These are phyloP conservation scores for Penicillium sp. DNA, from an alignment of 2,329 filamentous ascomycete species.

Conservation along the genomic window DNA sequence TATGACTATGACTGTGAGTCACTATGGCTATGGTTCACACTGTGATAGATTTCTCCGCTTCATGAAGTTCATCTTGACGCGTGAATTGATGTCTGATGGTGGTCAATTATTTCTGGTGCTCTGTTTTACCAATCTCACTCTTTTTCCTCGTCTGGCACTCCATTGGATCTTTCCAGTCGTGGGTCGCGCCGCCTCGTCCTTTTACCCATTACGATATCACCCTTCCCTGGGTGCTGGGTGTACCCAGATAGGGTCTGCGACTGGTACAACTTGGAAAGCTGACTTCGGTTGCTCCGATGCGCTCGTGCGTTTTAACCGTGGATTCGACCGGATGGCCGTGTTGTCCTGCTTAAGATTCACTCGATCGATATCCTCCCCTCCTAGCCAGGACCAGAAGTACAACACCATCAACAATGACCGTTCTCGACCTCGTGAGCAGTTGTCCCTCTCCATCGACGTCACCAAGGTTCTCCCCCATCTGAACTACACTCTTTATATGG, in stretches of 20 bases:
- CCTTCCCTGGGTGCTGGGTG: not conserved
- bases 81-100: not conserved
- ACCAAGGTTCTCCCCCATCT: not conserved
- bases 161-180: slow-evolving; percentile 5
- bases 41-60: not conserved
- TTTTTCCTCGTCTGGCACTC: not conserved
- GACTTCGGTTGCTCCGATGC: not conserved
- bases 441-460: not conserved
- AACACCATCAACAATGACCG: not conserved
- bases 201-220: not conserved
- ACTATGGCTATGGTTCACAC: not conserved
- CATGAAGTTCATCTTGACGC: not conserved
- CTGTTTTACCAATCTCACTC: not conserved
- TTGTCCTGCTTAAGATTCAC: not conserved
- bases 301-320: not conserved
- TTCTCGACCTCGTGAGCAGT: too few relatives aligned
- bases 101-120: not conserved
- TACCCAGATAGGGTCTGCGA: not conserved
- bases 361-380: not conserved
- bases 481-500: not conserved
- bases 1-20: not conserved
- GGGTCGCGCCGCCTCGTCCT: not conserved
- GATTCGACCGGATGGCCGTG: not conserved
- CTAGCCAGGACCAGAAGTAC: not conserved
- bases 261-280: not conserved